These are phyloP conservation scores for sweet orange (Citrus sinensis) DNA, from an alignment of 345 rosid species.

Conservation along the genomic window DVS_A1.0 CM039169.1:28587501-28588000, in stretches of 20 bases:
- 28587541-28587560: constrained; percentile 29
- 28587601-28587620: constrained; percentile 26
- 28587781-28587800: neutral
- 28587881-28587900: neutral
- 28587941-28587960: neutral
- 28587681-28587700: constrained; percentile 39
- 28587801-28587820: neutral
- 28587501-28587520: constrained; percentile 26
- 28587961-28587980: neutral
- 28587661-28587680: constrained; percentile 32
- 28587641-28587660: constrained; percentile 30
- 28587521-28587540: constrained; percentile 21
- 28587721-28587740: constrained; percentile 73
- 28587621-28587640: constrained; percentile 29
- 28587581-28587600: constrained; percentile 13
- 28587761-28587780: neutral
- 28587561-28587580: constrained; percentile 24
- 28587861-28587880: neutral
- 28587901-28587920: neutral
- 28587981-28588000: neutral
- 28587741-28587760: neutral
- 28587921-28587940: neutral
- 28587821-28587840: neutral
- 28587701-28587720: constrained; percentile 63
- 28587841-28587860: neutral